A percentile compares a stretch with the other conserved stretches of the same genome.
These are phyloP conservation scores for Pichia sp. DNA, from an alignment of 1,139 yeast species.

Conservation along the genomic window DNA sequence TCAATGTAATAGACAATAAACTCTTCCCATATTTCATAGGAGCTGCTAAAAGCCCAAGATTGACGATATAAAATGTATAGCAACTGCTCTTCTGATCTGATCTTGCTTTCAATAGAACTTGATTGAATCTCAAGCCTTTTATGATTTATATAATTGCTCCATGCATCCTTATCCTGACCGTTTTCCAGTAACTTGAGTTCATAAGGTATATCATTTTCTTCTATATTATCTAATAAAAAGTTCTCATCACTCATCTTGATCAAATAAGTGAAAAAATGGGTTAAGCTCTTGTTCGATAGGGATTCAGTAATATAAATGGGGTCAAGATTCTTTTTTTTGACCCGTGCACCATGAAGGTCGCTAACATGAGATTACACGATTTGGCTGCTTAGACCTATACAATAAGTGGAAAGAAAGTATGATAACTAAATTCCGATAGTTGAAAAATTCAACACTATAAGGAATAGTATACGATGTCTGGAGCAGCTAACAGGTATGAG, in stretches of 20 bases:
- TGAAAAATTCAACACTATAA: too few species aligned
- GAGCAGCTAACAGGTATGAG: slow-evolving; percentile 20
- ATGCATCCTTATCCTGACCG: slow-evolving; percentile 38
- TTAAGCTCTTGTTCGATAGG: not conserved
- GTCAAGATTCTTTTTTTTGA: too few species aligned
- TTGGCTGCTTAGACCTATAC: not conserved
- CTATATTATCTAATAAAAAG: slow-evolving; percentile 1
- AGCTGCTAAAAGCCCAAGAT: not conserved
- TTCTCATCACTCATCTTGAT: not conserved
- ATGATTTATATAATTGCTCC: slow-evolving; percentile 48
- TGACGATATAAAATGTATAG: not conserved
- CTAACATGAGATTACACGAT: not conserved
- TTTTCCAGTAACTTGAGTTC: slow-evolving; percentile 25
- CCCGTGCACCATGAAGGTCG: slow-evolving; percentile 3
- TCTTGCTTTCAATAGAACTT: not conserved
- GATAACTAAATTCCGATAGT: too few species aligned
- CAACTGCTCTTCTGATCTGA: not conserved
- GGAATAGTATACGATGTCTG: slow-evolving; percentile 18
- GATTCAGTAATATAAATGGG: too few species aligned
- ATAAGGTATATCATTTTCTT: slow-evolving; percentile 10
- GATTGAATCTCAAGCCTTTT: slow-evolving; percentile 20
- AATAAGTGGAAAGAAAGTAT: too few species aligned
- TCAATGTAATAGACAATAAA: slow-evolving; percentile 7
- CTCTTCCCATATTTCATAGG: not conserved
- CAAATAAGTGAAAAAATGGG: not conserved